These are phyloP conservation scores for Saccharomyces paradoxus DNA, from an alignment of 805 yeast genomes.

Conservation along the genomic window DNA sequence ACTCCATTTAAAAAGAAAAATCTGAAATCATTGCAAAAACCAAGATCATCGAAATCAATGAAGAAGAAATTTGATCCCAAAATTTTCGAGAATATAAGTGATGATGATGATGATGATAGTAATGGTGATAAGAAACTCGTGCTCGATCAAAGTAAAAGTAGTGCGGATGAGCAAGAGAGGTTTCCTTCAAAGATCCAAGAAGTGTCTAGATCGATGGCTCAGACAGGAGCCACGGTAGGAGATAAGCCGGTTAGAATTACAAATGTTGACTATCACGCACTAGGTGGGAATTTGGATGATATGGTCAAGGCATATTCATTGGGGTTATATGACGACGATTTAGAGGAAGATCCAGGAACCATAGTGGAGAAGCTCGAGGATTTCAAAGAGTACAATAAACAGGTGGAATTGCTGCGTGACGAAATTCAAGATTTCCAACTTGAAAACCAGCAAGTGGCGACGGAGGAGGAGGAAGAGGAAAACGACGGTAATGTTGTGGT, in stretches of 20 bases:
- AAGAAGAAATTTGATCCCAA: background rate
- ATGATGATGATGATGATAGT: background rate
- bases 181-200: background rate
- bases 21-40: constrained; percentile 4
- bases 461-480: constrained; percentile 1
- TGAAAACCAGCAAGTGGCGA: constrained; percentile 10
- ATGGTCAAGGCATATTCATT: constrained; percentile 55
- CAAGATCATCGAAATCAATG: background rate
- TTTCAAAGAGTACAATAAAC: constrained; percentile 43
- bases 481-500: constrained; percentile 23
- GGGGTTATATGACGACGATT: constrained; percentile 56
- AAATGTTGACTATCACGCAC: constrained; percentile 33
- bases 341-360: constrained; percentile 44
- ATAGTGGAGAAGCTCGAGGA: constrained; percentile 48
- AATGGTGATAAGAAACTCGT: background rate
- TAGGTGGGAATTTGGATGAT: constrained; percentile 42
- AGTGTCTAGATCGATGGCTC: background rate
- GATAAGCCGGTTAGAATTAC: constrained; percentile 14
- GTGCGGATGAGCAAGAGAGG: background rate
- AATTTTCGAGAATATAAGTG: constrained; percentile 1
- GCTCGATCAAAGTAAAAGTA: background rate
- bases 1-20: background rate
- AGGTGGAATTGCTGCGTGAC: constrained; percentile 33
- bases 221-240: background rate
- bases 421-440: constrained; percentile 21